phyloP scores from a whole-genome alignment of 345 rosid genomes.

The Arabis alpina region DNA sequence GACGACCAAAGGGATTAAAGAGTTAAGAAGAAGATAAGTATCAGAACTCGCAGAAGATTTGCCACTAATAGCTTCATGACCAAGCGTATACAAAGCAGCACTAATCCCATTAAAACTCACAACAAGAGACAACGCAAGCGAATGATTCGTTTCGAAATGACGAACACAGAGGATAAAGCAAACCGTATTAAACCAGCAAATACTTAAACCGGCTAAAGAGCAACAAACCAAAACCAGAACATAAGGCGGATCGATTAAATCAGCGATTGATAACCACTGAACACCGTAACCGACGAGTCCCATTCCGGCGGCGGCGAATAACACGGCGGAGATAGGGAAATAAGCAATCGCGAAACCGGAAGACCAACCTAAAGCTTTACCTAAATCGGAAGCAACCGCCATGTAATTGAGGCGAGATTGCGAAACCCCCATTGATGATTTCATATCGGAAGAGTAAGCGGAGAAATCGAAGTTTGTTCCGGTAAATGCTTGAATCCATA shows the following conservation, averaged over 20 bases:
- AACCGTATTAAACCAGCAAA: slow-evolving; percentile 92
- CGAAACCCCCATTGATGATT: slow-evolving; percentile 68
- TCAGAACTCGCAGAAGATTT: slow-evolving; percentile 40
- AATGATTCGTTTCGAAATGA: slow-evolving; percentile 61
- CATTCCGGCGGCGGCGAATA: slow-evolving; percentile 57
- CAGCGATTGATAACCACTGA: slow-evolving; percentile 68
- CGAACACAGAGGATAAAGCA: slow-evolving; percentile 74
- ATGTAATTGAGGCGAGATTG: slow-evolving; percentile 72
- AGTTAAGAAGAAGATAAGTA: slow-evolving; percentile 65
- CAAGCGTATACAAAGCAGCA: slow-evolving; percentile 72
- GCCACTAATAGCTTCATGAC: slow-evolving; percentile 58
- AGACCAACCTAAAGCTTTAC: slow-evolving; percentile 83
- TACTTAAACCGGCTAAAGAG: slow-evolving; percentile 78
- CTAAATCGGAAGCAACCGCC: slow-evolving; percentile 79
- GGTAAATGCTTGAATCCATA: slow-evolving; percentile 82
- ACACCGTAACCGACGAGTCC: slow-evolving; percentile 66
- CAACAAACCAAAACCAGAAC: slow-evolving; percentile 69
- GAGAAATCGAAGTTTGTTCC: slow-evolving; percentile 88
- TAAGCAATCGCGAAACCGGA: slow-evolving; percentile 57
- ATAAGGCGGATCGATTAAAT: slow-evolving; percentile 58
- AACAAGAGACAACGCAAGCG: slow-evolving; percentile 74
- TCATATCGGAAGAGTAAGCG: slow-evolving; percentile 64
- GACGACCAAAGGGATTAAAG: slow-evolving; percentile 57
- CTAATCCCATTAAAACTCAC: slow-evolving; percentile 76
- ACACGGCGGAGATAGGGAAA: slow-evolving; percentile 60